Evolutionary conservation across 1,284 basidiomycete species (phyloP).

Genomic region (Malassezia sympodialis): DNA sequence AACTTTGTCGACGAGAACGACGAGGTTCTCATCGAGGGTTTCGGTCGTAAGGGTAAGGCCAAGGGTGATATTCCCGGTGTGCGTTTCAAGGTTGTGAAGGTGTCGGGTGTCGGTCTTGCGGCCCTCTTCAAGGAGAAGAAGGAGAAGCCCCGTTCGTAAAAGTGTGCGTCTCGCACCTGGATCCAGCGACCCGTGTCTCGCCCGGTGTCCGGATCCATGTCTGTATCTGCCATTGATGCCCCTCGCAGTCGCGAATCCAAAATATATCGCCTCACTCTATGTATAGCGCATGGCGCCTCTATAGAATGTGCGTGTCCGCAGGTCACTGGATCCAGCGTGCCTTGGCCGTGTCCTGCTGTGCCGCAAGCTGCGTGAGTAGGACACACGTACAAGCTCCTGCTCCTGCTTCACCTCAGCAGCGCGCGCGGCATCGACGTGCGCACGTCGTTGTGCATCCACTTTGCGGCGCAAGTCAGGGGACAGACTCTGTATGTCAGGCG

Average conservation of each 20-base stretch:
- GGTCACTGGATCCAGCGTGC: constrained; percentile 5
- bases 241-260: constrained; percentile 6
- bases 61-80: constrained; percentile 83
- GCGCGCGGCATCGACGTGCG: background rate
- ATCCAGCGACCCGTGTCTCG: background rate
- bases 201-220: background rate
- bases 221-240: constrained; percentile 13
- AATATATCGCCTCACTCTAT: constrained; percentile 11
- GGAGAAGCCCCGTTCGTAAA: constrained; percentile 46
- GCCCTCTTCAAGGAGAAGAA: constrained; percentile 42
- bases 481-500: constrained; percentile 3
- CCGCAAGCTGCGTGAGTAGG: constrained; percentile 9
- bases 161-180: background rate
- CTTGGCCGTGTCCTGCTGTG: constrained; percentile 11
- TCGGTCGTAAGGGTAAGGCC: constrained; percentile 98
- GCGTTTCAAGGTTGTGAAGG: constrained; percentile 99
- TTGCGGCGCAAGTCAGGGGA: constrained; percentile 12
- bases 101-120: constrained; percentile 86
- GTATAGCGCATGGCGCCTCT: background rate
- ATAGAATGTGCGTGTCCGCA: background rate
- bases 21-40: constrained; percentile 98
- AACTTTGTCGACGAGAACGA: constrained; percentile 86
- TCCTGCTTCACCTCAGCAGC: background rate
- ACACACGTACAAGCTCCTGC: constrained; percentile 4
- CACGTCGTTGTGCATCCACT: constrained; percentile 8